Conservation (phyloP, 805 yeast species). For the Debaryomyces hansenii region DNA sequence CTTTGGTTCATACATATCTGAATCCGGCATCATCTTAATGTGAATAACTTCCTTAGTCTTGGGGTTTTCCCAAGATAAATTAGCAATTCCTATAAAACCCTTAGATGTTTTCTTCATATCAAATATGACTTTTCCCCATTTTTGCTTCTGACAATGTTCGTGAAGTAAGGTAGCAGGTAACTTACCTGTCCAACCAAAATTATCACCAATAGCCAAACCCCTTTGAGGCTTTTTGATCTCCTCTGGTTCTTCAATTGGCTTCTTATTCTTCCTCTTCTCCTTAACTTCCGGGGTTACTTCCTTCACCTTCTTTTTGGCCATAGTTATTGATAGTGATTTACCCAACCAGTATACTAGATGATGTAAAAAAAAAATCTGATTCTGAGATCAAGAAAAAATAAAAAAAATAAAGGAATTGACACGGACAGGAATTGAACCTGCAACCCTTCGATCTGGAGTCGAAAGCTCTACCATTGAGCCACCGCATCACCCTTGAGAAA, state of each 20-base stretch:
- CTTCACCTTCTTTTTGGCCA: slow-evolving; percentile 1
- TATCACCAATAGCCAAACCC: slow-evolving; percentile 48
- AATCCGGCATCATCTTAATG: slow-evolving; percentile 54
- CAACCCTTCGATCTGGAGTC: slow-evolving; percentile 65
- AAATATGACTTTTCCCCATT: slow-evolving; percentile 86
- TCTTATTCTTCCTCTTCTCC: slow-evolving; percentile 8
- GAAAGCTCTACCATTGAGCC: slow-evolving; percentile 36
- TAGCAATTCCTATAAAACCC: slow-evolving; percentile 68
- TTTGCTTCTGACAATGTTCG: slow-evolving; percentile 82
- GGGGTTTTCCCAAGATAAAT: slow-evolving; percentile 73
- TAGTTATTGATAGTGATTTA: neutral
- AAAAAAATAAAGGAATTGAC: slow-evolving; percentile 39
- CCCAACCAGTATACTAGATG: neutral
- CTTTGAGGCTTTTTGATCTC: slow-evolving; percentile 33
- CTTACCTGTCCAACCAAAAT: slow-evolving; percentile 92
- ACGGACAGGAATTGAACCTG: slow-evolving; percentile 83
- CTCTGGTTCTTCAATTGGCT: slow-evolving; percentile 3
- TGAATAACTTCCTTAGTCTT: slow-evolving; percentile 69
- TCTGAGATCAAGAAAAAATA: neutral
- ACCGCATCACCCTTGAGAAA: slow-evolving; percentile 19
- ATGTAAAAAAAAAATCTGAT: neutral
- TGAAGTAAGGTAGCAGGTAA: slow-evolving; percentile 82
- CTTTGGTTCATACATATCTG: slow-evolving; percentile 57
- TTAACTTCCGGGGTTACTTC: slow-evolving; percentile 1
- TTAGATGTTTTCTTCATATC: slow-evolving; percentile 52